These are phyloP conservation scores for Peribolospora kevripleyi DNA, from an alignment of 768 basidiomycete species.

Conservation along the genomic window DNA sequence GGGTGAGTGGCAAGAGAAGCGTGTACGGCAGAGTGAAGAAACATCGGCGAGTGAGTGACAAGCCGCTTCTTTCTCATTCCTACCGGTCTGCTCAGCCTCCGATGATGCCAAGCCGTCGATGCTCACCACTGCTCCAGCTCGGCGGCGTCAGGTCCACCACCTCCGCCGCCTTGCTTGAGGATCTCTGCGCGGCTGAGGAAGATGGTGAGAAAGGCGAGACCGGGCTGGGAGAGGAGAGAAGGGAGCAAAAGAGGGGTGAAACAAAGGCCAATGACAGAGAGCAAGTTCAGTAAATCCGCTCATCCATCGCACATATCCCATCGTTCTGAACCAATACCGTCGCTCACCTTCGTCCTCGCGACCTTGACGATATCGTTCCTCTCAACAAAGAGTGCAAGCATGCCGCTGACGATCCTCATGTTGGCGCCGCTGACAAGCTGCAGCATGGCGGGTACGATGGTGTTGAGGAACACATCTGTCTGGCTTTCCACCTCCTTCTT, in stretches of 20 bases:
- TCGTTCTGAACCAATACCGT: neutral
- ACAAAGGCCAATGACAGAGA: neutral
- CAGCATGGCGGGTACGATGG: constrained; percentile 65
- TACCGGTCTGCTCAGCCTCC: neutral
- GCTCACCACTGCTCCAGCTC: constrained; percentile 58
- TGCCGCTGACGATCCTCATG: constrained; percentile 58
- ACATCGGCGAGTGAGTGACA: too few species aligned
- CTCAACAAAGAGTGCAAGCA: constrained; percentile 59
- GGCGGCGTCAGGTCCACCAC: constrained; percentile 29
- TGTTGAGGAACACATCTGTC: constrained; percentile 65
- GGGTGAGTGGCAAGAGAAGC: neutral
- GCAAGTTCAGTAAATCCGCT: too few species aligned
- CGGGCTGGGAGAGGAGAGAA: constrained; percentile 36
- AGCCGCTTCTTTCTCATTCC: neutral
- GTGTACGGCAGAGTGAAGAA: neutral
- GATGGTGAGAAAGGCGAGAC: constrained; percentile 66
- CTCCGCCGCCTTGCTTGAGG: constrained; percentile 48
- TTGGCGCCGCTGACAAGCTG: constrained; percentile 54
- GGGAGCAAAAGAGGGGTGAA: neutral
- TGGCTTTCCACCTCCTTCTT: constrained; percentile 48
- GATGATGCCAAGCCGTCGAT: neutral
- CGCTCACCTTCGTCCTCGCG: constrained; percentile 53
- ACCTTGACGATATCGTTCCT: constrained; percentile 47
- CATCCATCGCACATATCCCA: too few species aligned
- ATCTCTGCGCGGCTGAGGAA: constrained; percentile 82